phyloP scores from a whole-genome alignment of 2,329 filamentous ascomycete species.

The Phaeomoniella chlamydospora region DNA sequence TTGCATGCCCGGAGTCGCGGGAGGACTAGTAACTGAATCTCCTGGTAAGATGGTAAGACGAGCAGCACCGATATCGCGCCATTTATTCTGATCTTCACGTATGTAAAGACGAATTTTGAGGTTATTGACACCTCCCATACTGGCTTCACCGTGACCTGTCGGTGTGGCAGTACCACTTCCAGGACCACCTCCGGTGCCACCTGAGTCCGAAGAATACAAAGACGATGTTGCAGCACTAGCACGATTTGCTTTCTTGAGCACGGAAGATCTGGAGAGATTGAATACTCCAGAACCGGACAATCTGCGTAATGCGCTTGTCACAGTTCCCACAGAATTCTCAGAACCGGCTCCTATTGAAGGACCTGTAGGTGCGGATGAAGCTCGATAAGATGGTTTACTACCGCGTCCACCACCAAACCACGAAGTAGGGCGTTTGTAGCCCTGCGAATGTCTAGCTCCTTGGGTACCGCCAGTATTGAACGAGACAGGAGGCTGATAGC shows the following conservation, averaged over 20 bases:
- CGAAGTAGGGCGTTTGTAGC: constrained; percentile 19
- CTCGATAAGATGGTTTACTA: constrained; percentile 36
- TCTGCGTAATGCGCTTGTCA: constrained; percentile 66
- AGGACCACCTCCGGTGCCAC: constrained; percentile 17
- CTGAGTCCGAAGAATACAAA: constrained; percentile 29
- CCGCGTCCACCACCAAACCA: constrained; percentile 38
- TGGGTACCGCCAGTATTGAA: constrained; percentile 41
- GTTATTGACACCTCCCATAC: constrained; percentile 54
- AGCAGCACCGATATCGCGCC: constrained; percentile 83
- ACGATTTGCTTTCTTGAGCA: constrained; percentile 26
- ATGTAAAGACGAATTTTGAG: constrained; percentile 78
- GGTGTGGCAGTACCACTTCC: constrained; percentile 25
- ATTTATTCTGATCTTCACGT: constrained; percentile 54
- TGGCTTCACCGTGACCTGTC: constrained; percentile 23
- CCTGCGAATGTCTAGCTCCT: constrained; percentile 27
- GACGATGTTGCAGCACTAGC: constrained; percentile 24
- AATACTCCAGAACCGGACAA: constrained; percentile 65
- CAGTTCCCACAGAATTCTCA: constrained; percentile 60
- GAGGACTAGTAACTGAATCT: constrained; percentile 14
- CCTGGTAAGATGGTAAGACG: constrained; percentile 64
- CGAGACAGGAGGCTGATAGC: constrained; percentile 31
- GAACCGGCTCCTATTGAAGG: constrained; percentile 50
- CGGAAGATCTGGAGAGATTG: constrained; percentile 67
- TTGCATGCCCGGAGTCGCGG: constrained; percentile 31
- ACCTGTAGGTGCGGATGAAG: constrained; percentile 35